Evolutionary conservation across 345 rosid species (phyloP), one percentile per base, ranked within the genome.

Genomic region (Eucalyptus tenuipes): DNA sequence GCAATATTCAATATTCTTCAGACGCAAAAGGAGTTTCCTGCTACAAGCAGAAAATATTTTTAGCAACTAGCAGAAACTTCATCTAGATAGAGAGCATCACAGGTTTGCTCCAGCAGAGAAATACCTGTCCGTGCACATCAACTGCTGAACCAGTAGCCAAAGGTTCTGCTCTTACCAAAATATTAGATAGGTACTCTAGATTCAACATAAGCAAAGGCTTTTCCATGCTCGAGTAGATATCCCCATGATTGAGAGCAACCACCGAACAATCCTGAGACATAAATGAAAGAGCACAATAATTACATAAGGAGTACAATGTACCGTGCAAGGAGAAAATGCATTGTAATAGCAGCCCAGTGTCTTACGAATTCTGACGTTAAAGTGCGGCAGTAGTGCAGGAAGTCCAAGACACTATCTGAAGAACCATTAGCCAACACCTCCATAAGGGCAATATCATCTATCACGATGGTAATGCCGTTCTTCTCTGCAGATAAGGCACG

Each of bases 91-190:
- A n/a, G 37, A n/a, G 44, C 8, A 49, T 49, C 25, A 16, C 87
- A 27, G 37, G 6, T 81, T 49, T 16, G 50, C 27, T 49, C 10
- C 45, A 47, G 53, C 13, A 17, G 24, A 31, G 84, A 87, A 18
- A 17, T 92, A 97, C 99, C 97, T 97, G 98, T 49, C 99, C 99
- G 42, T 97, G 98, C 85, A 97, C 98, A 90, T 96, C 99, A 91
- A 94, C 91, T 29, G 99, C 99, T 92, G 96, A 93, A 88, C 99
- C 99, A 79, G 98, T 96, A 86, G 96, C 96, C 89, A 98, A 92
- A 91, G 99, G 99, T 89, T 93, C 98, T 75, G 94, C 94, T 89
- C 96, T 96, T 22, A 97, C 92, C 90, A 97, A 91, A 89, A 97
- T 88, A 93, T 96, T 97, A 29, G 98, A 94, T 89, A 93, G 94